phyloP scores from a whole-genome alignment of 2,329 filamentous ascomycete species.

The Mycosphaerella sp. region DNA sequence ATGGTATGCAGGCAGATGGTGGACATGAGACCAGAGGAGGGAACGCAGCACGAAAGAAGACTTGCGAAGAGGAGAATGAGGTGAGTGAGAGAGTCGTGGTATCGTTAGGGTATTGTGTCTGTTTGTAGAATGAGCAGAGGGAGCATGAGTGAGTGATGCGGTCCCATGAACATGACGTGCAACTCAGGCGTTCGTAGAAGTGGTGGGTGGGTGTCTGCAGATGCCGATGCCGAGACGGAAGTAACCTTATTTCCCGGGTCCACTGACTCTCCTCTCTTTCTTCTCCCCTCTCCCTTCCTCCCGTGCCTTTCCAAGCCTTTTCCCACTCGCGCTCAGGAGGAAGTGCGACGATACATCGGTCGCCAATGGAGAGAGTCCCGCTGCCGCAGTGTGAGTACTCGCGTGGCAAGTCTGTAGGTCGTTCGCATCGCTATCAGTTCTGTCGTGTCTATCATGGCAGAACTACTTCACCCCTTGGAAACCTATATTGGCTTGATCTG shows the following conservation, averaged over 20 bases:
- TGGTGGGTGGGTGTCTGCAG: too few species aligned
- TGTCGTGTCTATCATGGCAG: not conserved
- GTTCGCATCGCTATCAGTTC: not conserved
- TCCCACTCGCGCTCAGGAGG: not conserved
- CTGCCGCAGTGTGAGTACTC: too few species aligned
- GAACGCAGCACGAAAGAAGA: not conserved
- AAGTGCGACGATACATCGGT: too few species aligned
- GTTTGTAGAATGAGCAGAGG: not conserved
- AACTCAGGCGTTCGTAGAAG: not conserved
- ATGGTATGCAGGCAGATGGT: not conserved
- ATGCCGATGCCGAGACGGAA: not conserved
- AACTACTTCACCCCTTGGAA: not conserved
- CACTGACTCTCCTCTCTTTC: not conserved
- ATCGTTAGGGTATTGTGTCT: conserved; percentile 3
- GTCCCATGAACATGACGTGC: not conserved
- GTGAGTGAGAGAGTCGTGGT: not conserved
- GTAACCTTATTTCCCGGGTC: not conserved
- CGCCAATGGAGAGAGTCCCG: too few species aligned
- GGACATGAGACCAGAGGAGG: not conserved
- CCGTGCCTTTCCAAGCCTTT: not conserved
- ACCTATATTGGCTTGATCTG: conserved; percentile 33
- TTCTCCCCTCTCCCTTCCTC: not conserved
- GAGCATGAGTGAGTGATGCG: not conserved
- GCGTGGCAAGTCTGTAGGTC: not conserved
- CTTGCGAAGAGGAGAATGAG: not conserved